Base-by-base conservation (phyloP, 305 asterid genomes). In the Fraxinus nigra region DNA sequence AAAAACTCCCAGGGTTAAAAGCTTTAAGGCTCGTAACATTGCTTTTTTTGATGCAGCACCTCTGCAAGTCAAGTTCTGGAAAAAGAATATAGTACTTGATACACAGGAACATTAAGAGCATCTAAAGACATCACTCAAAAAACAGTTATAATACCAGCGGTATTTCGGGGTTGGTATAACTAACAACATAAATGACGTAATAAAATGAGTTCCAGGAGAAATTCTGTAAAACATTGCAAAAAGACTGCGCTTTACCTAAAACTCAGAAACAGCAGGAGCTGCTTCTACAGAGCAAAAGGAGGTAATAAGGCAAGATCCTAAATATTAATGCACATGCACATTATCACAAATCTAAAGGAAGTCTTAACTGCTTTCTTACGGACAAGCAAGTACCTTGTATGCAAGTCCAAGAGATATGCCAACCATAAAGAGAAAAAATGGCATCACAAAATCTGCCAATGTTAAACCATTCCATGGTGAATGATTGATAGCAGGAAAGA, bases 401-500 rank as follows among this genome's bases (percentile, higher is more conserved):
- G 87, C 95, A 77, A 92, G 95, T 74, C 86, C 94, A 76, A 92
- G 91, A 7, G 97, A 91, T 35, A 91, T 86, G 33, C 97, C 97
- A 82, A 91, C 97, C 90, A 91, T 90, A 84, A 91, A 92, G 78
- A 92, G 92, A 85, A 92, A 92, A 89, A 92, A 90, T 28, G 97
- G 97, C 93, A 92, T 90, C 75, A 92, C 97, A 56, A 90, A 84
- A 89, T 92, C 97, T 10, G 97, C 97, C 63, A 92, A 87, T 28
- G 97, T 92, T 85, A 92, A 77, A 67, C 97, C 97, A 74, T 90
- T 82, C 97, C 97, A 92, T 20, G 95, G 97, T 20, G 97, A 90
- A 82, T 92, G 97, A 86, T 91, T 92, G 86, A 92, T 92, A 74
- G 89, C 73, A 38, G 97, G 97, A 38, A 91, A 69, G 72, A 91